These are phyloP conservation scores for Saccharomyces hybrid DNA, from an alignment of 1,139 yeast species.

Conservation along the genomic window DNA sequence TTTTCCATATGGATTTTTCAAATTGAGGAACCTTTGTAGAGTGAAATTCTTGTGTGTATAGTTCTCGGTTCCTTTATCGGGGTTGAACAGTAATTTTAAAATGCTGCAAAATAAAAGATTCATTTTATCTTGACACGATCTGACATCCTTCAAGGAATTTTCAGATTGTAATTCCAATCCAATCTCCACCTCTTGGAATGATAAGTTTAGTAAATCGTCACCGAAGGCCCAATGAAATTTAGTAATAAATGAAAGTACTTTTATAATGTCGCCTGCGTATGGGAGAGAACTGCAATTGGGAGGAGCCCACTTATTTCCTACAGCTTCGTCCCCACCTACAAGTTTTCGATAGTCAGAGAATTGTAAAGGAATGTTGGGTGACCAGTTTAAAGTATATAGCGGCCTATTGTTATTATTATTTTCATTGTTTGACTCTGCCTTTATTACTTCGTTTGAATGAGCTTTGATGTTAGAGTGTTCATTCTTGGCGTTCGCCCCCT, in stretches of 20 bases:
- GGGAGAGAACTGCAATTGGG: conserved; percentile 27
- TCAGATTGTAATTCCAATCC: conserved; percentile 35
- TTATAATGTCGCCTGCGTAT: conserved; percentile 41
- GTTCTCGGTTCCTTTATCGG: background rate
- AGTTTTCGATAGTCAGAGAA: conserved; percentile 16
- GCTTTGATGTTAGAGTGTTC: background rate
- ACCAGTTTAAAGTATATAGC: conserved; percentile 12
- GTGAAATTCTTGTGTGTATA: background rate
- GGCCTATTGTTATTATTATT: background rate
- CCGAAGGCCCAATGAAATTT: conserved; percentile 36
- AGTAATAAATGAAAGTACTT: conserved; percentile 37
- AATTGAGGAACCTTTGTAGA: background rate
- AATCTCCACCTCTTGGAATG: conserved; percentile 43
- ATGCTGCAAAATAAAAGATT: conserved; percentile 22
- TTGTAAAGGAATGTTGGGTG: conserved; percentile 19
- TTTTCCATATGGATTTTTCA: conserved; percentile 37
- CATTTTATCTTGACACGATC: conserved; percentile 21
- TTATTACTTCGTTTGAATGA: background rate
- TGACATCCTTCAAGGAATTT: conserved; percentile 14
- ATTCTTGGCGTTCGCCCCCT: background rate
- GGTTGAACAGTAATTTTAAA: conserved; percentile 22
- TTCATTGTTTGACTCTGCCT: background rate
- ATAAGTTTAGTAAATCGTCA: conserved; percentile 30
- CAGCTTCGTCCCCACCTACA: conserved; percentile 6
- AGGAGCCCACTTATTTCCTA: background rate